phyloP scores from a whole-genome alignment of 2,329 filamentous ascomycete species.

The Arthroderma sp. region DNA sequence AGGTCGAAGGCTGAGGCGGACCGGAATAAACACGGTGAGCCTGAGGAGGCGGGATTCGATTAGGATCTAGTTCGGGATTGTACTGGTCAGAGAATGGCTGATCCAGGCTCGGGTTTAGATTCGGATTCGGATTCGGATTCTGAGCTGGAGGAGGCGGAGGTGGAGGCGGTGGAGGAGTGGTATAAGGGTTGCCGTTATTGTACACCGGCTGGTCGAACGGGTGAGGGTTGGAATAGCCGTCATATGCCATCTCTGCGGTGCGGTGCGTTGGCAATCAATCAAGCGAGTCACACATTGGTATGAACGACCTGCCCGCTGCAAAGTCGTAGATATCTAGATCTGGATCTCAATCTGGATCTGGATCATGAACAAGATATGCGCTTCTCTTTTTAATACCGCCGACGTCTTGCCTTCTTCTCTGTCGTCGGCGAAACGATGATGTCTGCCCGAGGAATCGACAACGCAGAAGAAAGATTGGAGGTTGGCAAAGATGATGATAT shows the following conservation, averaged over 20 bases:
- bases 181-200: conserved; percentile 6
- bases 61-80: not conserved
- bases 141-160: not conserved
- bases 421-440: no score
- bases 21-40: not conserved
- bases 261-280: not conserved
- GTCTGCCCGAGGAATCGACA: no score
- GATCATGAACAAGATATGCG: not conserved
- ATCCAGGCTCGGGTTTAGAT: not conserved
- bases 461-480: not conserved
- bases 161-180: conserved; percentile 12
- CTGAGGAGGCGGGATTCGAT: not conserved
- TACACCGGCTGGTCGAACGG: conserved; percentile 18
- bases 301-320: no score
- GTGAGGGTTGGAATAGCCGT: conserved; percentile 25
- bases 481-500: not conserved
- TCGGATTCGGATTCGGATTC: not conserved
- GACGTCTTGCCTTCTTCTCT: no score
- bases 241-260: conserved; percentile 26
- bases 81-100: not conserved
- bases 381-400: not conserved
- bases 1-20: not conserved
- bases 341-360: not conserved
- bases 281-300: no score
- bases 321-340: not conserved